Conservation (phyloP, 306 rosid species). For the Mucuna pruriens region DNA sequence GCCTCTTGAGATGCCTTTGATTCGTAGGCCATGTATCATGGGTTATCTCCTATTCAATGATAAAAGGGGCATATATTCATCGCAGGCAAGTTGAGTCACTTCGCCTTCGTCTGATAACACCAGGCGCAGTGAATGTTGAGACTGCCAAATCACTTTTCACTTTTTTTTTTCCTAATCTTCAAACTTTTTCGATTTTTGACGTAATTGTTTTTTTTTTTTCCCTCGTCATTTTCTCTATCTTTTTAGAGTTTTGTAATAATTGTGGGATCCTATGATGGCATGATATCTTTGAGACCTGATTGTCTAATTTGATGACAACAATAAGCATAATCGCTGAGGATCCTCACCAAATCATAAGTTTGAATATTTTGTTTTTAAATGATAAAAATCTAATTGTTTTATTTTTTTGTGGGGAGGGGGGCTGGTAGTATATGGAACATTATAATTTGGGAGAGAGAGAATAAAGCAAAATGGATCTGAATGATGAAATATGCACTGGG, state of each 20-base stretch:
- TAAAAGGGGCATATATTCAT: slow-evolving; percentile 54
- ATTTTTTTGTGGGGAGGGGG: neutral
- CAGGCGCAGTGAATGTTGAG: slow-evolving; percentile 77
- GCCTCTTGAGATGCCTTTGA: slow-evolving; percentile 61
- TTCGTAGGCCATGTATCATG: slow-evolving; percentile 32
- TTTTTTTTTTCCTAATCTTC: too few species aligned
- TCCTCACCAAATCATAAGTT: neutral
- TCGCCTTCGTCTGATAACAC: slow-evolving; percentile 48
- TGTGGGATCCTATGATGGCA: slow-evolving; percentile 88
- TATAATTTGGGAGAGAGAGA: neutral
- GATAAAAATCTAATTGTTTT: fast-evolving
- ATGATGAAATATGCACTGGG: slow-evolving; percentile 87
- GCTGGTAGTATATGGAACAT: neutral
- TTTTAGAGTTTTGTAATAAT: neutral
- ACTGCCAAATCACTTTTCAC: slow-evolving; percentile 72
- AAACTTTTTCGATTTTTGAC: neutral
- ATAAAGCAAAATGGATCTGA: neutral
- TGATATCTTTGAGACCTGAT: slow-evolving; percentile 99
- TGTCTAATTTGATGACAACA: slow-evolving; percentile 70
- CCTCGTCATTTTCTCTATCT: too few species aligned
- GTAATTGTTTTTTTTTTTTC: too few species aligned
- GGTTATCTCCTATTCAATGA: slow-evolving; percentile 18
- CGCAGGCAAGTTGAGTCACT: slow-evolving; percentile 93
- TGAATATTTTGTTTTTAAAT: too few species aligned
- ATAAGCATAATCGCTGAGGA: slow-evolving; percentile 92